These are phyloP conservation scores for Parathielavia appendiculata DNA, from an alignment of 495 filamentous ascomycete genomes.

Conservation along the genomic window DNA sequence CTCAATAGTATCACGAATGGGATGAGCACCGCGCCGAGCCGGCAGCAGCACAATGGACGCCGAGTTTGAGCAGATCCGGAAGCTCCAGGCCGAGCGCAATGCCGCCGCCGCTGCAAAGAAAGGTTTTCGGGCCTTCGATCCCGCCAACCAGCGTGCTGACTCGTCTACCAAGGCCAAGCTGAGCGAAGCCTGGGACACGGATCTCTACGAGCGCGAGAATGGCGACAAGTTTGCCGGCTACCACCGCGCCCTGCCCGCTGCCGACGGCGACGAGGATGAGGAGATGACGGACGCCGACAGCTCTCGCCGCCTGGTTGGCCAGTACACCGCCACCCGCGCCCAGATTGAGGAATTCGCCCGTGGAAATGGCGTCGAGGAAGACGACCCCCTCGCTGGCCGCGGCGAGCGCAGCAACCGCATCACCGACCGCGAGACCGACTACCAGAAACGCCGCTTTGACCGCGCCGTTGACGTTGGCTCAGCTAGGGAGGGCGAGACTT, in stretches of 20 bases:
- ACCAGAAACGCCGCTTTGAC: constrained; percentile 90
- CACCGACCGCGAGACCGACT: constrained; percentile 88
- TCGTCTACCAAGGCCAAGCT: constrained; percentile 89
- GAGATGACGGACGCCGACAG: constrained; percentile 74
- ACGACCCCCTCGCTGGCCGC: constrained; percentile 74
- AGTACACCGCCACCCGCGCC: constrained; percentile 88
- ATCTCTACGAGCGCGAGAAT: constrained; percentile 75
- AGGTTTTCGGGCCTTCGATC: constrained; percentile 82
- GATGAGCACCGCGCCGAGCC: constrained; percentile 21
- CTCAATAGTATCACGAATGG: constrained; percentile 13
- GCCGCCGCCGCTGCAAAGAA: constrained; percentile 74
- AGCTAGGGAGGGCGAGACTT: constrained; percentile 60
- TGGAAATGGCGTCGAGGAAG: constrained; percentile 80
- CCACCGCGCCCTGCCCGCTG: constrained; percentile 77
- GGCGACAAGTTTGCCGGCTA: constrained; percentile 89
- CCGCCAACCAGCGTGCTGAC: constrained; percentile 82
- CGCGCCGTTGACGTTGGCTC: constrained; percentile 66
- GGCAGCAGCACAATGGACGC: constrained; percentile 51
- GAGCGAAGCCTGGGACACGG: constrained; percentile 89
- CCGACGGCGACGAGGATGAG: constrained; percentile 73
- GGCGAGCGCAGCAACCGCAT: constrained; percentile 88
- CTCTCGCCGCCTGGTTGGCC: constrained; percentile 78
- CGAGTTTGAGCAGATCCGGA: constrained; percentile 77
- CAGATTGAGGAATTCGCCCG: constrained; percentile 93
- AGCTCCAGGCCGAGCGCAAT: constrained; percentile 90